A percentile compares a stretch with the other conserved stretches of the same genome.
phyloP scores from a whole-genome alignment of 768 basidiomycete species.

The Vishniacozyma victoriae region DNA sequence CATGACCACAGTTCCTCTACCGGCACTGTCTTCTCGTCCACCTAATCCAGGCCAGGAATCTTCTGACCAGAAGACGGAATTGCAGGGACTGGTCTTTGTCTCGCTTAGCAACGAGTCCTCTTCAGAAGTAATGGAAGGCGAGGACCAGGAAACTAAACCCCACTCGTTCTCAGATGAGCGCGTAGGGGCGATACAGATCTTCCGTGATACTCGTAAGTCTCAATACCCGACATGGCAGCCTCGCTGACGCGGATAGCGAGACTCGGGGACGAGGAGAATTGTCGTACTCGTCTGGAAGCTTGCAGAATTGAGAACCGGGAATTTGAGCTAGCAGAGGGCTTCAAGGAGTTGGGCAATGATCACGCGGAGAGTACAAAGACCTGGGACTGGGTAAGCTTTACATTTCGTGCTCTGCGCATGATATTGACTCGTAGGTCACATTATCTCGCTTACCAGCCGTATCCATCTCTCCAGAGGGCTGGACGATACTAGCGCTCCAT shows the following conservation, averaged over 20 bases:
- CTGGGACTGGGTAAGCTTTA: slow-evolving; percentile 32
- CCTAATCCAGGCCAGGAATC: neutral
- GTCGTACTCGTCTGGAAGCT: slow-evolving; percentile 7
- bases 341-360: slow-evolving; percentile 17
- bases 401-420: neutral
- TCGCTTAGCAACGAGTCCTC: neutral
- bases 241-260: too few relatives aligned
- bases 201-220: slow-evolving; percentile 13
- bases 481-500: slow-evolving; percentile 15
- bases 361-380: slow-evolving; percentile 3
- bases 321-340: slow-evolving; percentile 24
- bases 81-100: slow-evolving; percentile 18
- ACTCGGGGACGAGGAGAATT: too few relatives aligned
- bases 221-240: neutral
- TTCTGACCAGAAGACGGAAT: neutral
- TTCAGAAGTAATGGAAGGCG: neutral
- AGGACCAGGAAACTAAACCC: neutral
- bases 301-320: slow-evolving; percentile 17
- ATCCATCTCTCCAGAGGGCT: slow-evolving; percentile 1
- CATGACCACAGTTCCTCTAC: too few relatives aligned
- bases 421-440: slow-evolving; percentile 1
- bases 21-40: neutral
- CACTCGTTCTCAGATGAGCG: too few relatives aligned
- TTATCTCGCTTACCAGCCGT: neutral
- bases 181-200: slow-evolving; percentile 15